Base-by-base conservation (phyloP, 805 yeast species). In the Zygoascus biomembranicola region DNA sequence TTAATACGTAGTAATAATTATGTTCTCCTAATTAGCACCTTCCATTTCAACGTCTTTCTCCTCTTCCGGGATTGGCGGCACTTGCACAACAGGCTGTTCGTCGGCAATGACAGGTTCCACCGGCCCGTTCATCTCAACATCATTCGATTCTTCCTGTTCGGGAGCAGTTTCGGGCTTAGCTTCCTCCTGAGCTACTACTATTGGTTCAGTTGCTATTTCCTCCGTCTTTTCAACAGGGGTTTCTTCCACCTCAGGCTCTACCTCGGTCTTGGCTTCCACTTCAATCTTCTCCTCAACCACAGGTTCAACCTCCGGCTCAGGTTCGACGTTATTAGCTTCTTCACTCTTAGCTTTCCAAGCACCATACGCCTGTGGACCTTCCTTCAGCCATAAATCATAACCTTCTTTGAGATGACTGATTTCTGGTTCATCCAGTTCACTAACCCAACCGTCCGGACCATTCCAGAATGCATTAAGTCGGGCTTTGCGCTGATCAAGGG, bases 361-460 rank as follows among this genome's bases (percentile, higher is more conserved):
- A 8, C 28, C 47, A 28, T 53, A 54, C 5, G 58, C 63, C 11
- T 50, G 56, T 5, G 66, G 67, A 5, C 66, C 66, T n/a, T 55
- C 28, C 19, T 59, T 55, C 47, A 59, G 49, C 61, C 59, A 57
- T n/a, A 48, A 42, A n/a, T 59, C 55, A 8, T 61, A 60, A 42
- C 59, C 59, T 32, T 58, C 59, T 41, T 68, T 63, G 19, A 60
- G 61, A 8, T 56, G 57, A 47, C 61, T 55, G 5, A 71, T 63
- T 20, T 68, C 72, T 23, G 70, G 70, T 31, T 69, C 77, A 8
- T 73, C 77, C 37, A 81, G 66, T 16, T 73, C 69, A 51, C 69
- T 71, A 46, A 73, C 77, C 81, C 87, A 80, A 8, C 88, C 86
- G 52, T 70, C 73, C 14, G 73, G 76, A 39, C 84, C 80, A 44